Conservation (phyloP, 208 protist genomes). For the Wallacemonas sp. region DNA sequence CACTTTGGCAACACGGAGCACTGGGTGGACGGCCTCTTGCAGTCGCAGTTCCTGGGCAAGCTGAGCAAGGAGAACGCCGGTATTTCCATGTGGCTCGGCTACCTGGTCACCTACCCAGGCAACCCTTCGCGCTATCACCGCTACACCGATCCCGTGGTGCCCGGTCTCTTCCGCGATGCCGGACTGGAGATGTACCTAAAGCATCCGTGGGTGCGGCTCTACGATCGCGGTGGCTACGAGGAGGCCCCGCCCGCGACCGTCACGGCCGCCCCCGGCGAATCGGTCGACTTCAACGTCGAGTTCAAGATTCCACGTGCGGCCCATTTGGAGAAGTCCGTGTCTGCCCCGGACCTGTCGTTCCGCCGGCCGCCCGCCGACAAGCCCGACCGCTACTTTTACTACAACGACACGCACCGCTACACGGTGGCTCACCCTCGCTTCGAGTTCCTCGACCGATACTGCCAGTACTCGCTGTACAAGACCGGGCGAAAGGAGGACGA, state of each 20-base stretch:
- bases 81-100: conserved; percentile 77
- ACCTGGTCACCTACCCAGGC: conserved; percentile 75
- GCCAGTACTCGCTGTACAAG: conserved; percentile 85
- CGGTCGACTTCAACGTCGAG: conserved; percentile 64
- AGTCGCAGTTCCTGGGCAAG: conserved; percentile 72
- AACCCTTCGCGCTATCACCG: conserved; percentile 45
- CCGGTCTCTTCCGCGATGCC: conserved; percentile 63
- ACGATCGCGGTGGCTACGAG: conserved; percentile 69
- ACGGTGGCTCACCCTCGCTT: conserved; percentile 58
- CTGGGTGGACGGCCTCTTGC: conserved; percentile 82
- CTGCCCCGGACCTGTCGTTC: conserved; percentile 44
- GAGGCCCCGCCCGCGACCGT: conserved; percentile 33
- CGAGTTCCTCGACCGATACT: conserved; percentile 84
- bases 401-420: conserved; percentile 69
- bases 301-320: conserved; percentile 42
- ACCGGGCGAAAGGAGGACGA: conserved; percentile 60
- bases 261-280: conserved; percentile 23
- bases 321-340: conserved; percentile 40
- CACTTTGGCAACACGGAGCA: conserved; percentile 90
- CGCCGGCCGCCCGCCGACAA: conserved; percentile 41
- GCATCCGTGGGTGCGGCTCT: conserved; percentile 60
- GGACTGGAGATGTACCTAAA: conserved; percentile 66
- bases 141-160: conserved; percentile 48
- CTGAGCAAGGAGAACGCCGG: conserved; percentile 52
- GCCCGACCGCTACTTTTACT: conserved; percentile 58